Evolutionary conservation across 148 eudicot species (phyloP).

Genomic region (Rhododendron griersonianum): DNA sequence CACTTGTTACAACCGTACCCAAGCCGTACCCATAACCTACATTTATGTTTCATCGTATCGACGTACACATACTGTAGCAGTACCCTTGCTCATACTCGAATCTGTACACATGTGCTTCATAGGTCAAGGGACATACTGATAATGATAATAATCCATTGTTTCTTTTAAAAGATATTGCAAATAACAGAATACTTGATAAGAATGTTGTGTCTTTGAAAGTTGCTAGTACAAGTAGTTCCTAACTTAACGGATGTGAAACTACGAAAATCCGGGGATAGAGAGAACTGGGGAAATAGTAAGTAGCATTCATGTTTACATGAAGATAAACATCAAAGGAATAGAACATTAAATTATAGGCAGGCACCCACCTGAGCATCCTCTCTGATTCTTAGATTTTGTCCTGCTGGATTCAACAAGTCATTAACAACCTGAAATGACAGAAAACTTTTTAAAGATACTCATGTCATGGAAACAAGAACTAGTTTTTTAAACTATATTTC

Average conservation of each 20-base stretch:
- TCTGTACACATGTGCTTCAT: background rate
- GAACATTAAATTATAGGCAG: slow-evolving; percentile 8
- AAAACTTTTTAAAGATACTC: slow-evolving; percentile 5
- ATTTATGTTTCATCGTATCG: background rate
- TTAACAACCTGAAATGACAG: slow-evolving; percentile 77
- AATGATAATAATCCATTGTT: background rate
- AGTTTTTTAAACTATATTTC: background rate
- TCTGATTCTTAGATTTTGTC: slow-evolving; percentile 89
- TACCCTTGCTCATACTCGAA: background rate
- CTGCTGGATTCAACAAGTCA: slow-evolving; percentile 97
- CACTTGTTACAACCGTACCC: background rate
- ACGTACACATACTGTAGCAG: background rate
- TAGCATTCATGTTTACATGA: background rate
- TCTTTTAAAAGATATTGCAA: background rate
- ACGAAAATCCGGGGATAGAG: background rate
- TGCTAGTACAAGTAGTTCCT: background rate
- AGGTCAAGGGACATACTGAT: background rate
- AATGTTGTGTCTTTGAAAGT: background rate
- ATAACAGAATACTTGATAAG: background rate
- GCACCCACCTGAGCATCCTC: slow-evolving; percentile 81
- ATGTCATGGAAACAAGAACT: background rate
- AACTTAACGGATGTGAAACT: background rate
- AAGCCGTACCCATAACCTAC: background rate
- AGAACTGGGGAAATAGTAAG: background rate
- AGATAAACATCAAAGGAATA: slow-evolving; percentile 9